Evolutionary conservation across 371 early-diverging fungal genomes (phyloP), one percentile per base, ranked within the genome.

Genomic region (Apophysomyces trapeziformis): DNA sequence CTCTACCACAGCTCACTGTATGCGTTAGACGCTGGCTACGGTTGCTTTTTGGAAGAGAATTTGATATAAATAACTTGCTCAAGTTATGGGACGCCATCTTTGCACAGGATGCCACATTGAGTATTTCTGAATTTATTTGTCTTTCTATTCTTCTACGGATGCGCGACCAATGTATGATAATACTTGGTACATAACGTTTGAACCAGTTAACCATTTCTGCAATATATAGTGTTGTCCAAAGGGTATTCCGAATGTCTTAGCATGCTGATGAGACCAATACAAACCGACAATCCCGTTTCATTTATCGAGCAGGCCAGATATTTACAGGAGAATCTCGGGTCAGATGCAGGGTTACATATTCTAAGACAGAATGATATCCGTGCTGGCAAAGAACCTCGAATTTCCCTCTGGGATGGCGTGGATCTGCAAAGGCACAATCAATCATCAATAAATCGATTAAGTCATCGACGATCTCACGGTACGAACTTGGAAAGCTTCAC

Each of bases 71-170:
- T 9, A 80, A 89, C n/a, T 78, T 91, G 7, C 67, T 95, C 36
- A 59, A 71, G n/a, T 76, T 97, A 47, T 97, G 97, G 97, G 96
- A 95, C 68, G 92, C 91, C 9, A 82, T 97, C 9, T 91, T 96
- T 77, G 92, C 94, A 6, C 88, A 92, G 56, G 92, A 90, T 65
- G 77, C 84, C 5, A 83, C 87, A 6, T 74, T 95, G 35, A 77
- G 87, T 16, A 85, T 95, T 43, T 92, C 87, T 4, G 95, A 94
- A 64, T 96, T 91, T 85, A 74, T 96, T 7, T 90, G 90, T 45
- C 65, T 94, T 5, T 90, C 91, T 0, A 73, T 97, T 67, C 80
- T 96, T 18, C 66, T 93, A 38, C 82, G 83, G 35, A 82, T 94
- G 68, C 85, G 92, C n/a, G 87, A 90, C 50, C 86, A 90, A n/a